A percentile compares a stretch with the other conserved stretches of the same genome.
phyloP scores from a whole-genome alignment of 345 rosid genomes.

The Gossypium herbaceum region DNA sequence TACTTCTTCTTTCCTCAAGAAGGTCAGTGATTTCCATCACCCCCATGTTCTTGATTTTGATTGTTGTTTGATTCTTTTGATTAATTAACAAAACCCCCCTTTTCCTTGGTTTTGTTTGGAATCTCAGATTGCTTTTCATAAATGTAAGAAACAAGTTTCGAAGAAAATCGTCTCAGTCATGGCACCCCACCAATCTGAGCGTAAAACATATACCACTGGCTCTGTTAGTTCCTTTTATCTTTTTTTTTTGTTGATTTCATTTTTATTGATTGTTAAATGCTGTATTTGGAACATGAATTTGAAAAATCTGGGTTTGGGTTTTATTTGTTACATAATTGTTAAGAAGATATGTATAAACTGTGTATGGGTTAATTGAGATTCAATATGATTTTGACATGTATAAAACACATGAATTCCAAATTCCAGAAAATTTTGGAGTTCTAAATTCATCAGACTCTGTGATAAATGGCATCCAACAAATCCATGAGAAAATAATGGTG shows the following conservation, averaged over 20 bases:
- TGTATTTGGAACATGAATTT: not conserved
- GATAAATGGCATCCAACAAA: no score
- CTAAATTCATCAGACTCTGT: no score
- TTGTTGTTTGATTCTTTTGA: not conserved
- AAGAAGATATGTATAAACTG: no score
- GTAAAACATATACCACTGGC: slow-evolving; percentile 77
- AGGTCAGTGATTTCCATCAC: slow-evolving; percentile 22
- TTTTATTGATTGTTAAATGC: not conserved
- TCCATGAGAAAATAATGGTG: no score
- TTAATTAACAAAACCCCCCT: not conserved
- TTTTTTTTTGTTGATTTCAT: not conserved
- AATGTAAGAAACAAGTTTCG: slow-evolving; percentile 49
- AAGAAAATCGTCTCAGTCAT: slow-evolving; percentile 68
- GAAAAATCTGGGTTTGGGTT: not conserved
- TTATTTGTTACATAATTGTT: no score
- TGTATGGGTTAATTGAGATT: no score
- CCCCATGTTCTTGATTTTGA: not conserved
- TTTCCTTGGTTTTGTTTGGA: no score
- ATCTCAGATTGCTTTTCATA: slow-evolving; percentile 38
- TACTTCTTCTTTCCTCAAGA: slow-evolving; percentile 27
- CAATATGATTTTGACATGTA: no score
- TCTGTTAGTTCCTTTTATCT: slow-evolving; percentile 36
- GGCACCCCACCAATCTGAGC: slow-evolving; percentile 72
- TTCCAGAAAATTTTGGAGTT: no score
- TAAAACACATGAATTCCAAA: no score